Percentiles rank a stretch among this genome's conserved stretches.
phyloP scores from a whole-genome alignment of 225 moss, liverwort and hornwort genomes.

The Sphagnum tenellum region DNA sequence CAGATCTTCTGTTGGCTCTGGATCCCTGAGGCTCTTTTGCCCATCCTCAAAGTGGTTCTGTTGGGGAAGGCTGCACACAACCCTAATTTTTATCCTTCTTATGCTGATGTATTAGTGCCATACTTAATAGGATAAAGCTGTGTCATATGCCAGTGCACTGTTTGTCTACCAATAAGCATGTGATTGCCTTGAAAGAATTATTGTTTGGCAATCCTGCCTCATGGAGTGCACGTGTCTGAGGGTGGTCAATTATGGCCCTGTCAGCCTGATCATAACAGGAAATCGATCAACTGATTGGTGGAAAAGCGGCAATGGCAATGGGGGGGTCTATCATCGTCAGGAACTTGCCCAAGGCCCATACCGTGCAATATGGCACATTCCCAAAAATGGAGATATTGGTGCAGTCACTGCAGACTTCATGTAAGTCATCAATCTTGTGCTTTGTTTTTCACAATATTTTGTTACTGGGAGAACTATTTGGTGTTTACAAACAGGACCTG shows the following conservation, averaged over 20 bases:
- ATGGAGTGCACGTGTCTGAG: too few species aligned
- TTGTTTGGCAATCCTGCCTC: too few species aligned
- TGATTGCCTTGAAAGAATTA: too few species aligned
- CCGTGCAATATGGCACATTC: conserved; percentile 84
- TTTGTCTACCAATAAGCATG: too few species aligned
- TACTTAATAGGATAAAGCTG: too few species aligned
- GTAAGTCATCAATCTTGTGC: conserved; percentile 16
- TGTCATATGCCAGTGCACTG: too few species aligned
- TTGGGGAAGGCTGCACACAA: too few species aligned
- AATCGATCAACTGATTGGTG: conserved; percentile 90
- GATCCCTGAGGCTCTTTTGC: too few species aligned
- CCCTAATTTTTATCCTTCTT: too few species aligned
- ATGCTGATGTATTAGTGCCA: too few species aligned
- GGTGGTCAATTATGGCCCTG: neutral
- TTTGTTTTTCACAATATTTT: neutral
- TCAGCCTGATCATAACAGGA: conserved; percentile 85
- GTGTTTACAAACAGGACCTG: neutral
- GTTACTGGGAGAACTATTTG: neutral
- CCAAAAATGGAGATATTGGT: conserved; percentile 64
- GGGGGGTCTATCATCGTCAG: conserved; percentile 77
- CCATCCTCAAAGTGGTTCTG: too few species aligned
- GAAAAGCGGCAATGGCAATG: conserved; percentile 54
- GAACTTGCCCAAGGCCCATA: conserved; percentile 90
- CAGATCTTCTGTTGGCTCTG: too few species aligned
- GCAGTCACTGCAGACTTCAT: conserved; percentile 77